Evolutionary conservation across 495 filamentous ascomycete genomes (phyloP), one percentile per base, ranked within the genome.

Genomic region (Chaetomidium leptoderma): DNA sequence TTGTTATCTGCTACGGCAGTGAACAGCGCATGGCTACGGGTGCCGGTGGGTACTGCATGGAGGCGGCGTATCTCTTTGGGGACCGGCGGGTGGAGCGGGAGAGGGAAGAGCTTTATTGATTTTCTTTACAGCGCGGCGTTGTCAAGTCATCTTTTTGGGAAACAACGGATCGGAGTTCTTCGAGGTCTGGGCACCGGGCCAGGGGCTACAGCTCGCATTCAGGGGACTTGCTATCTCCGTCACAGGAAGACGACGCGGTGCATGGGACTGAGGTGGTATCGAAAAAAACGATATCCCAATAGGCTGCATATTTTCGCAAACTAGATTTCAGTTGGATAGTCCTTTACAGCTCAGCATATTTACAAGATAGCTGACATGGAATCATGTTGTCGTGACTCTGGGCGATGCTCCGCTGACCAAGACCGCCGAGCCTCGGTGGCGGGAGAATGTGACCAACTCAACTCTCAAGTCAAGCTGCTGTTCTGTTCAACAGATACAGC

Each of bases 1-100:
- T 86, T 17, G 81, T 97, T 29, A 85, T 98, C 17, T 98, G 93
- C 75, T 97, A 95, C 82, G 89, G 87, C 30, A 96, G 88, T 65
- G 92, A 96, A 72, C 83, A 85, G 52, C 83, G 88, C 4, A 81
- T 83, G 55, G 77, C 79, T 53, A 83, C 80, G 14, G 76, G 79
- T 29, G 78, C 77, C 19, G 89, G 90, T 57, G 89, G 86, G 3
- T 95, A 92, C 71, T 96, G 91, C 68, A 83, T 90, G 54, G 90
- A 96, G 69, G 91, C 91, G 43, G 89, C 86, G 21, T 84, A 84
- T 71, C 75, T 95, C 42, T 96, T 95, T 74, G 86, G 86, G 19
- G 85, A 86, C 48, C 71, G 74, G 48, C 54, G 74, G 55, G 61
- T 63, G 33, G 63, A 62, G 16, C 29, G 51, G 17, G 58, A 53